Base-by-base conservation (phyloP, 2,329 filamentous ascomycete species). In the Periconia macrospinosa region DNA sequence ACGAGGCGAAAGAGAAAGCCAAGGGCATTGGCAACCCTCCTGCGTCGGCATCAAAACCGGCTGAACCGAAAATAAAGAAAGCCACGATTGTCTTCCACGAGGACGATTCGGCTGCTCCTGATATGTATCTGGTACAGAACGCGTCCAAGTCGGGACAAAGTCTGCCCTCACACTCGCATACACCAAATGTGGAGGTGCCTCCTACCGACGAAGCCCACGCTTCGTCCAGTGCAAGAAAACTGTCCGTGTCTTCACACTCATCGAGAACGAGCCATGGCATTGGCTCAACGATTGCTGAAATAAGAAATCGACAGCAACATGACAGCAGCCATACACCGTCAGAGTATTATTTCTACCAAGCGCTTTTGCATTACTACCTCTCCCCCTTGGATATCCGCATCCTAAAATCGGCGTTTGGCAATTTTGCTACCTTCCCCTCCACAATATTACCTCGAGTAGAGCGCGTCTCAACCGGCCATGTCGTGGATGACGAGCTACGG, bases 311-410 rank as follows among this genome's bases (percentile, higher is more conserved):
- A 30, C 76, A 78, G 47, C 68, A 75, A 17, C 75, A 79, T 57
- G 76, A 75, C 41, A 77, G 77, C 46, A 76, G 77, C 47, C 66
- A 73, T 20, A 72, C 72, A 3, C 76, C 78, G 1, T 72, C 78
- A 17, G 83, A 86, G 52, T 96, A 93, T 62, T 91, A 88, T 74
- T 97, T 96, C 71, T 97, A 96, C 74, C 90, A 91, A 62, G 88
- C 91, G 0, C 83, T 92, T 1, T 87, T 90, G 19, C 92, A 97
- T 64, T 89, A 95, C 46, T 97, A 96, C 64, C 83, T 97, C 3
- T 95, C 91, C 0, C 88, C 92, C 0, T 81, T 97, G 33, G 92
- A 97, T 69, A 97, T 97, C 57, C 87, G 92, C 47, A 96, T 97
- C 56, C 79, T 97, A 30, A 96, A 95, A 75, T 86, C 91, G 1